Base-by-base conservation (phyloP, 1,284 basidiomycete species). In the Ganoderma boninense region DNA sequence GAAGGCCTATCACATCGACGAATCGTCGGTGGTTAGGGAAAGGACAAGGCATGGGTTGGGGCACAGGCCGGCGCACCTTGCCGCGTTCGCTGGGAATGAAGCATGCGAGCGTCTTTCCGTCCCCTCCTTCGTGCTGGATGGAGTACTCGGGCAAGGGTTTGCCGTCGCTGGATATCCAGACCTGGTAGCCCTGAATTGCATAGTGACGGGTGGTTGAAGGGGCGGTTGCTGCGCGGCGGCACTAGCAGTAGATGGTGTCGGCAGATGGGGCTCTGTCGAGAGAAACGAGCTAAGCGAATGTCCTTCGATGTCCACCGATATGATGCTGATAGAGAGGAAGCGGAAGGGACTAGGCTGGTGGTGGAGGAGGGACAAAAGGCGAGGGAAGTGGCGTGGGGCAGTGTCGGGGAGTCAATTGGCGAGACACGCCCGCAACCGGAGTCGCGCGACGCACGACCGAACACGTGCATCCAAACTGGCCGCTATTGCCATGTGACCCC, bases 21-120 rank as follows among this genome's bases (percentile, higher is more conserved):
- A 60, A 11, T 16, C 32, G 18, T 6, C 38, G 18, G 40, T 26
- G 38, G 60, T 60, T 40, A 60, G 57, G 10, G 40, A 26, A 43
- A n/a, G 40, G n/a, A 38, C 2, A 7, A 2, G 38, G 23, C 3
- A 40, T n/a, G 32, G 26, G 23, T 0, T 8, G 23, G 20, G 11
- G 16, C 7, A 61, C 32, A 13, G 46, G 29, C 23, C 32, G 11
- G 65, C 70, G 26, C 38, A 70, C 73, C 65, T 72, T 72, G 29
- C 73, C 71, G 35, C 67, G 44, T 54, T 70, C 71, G 56, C 73
- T 74, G 10, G 73, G 69, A 18, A 74, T 67, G 20, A 62, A 71
- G 54, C 73, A 74, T 14, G 68, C 49, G 4, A 68, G 56, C 8
- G 68, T 73, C 59, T 69, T 67, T 26, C 64, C 63, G 16, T 57